These are phyloP conservation scores for Clohesyomyces aquaticus DNA, from an alignment of 495 filamentous ascomycete species.

Conservation along the genomic window DNA sequence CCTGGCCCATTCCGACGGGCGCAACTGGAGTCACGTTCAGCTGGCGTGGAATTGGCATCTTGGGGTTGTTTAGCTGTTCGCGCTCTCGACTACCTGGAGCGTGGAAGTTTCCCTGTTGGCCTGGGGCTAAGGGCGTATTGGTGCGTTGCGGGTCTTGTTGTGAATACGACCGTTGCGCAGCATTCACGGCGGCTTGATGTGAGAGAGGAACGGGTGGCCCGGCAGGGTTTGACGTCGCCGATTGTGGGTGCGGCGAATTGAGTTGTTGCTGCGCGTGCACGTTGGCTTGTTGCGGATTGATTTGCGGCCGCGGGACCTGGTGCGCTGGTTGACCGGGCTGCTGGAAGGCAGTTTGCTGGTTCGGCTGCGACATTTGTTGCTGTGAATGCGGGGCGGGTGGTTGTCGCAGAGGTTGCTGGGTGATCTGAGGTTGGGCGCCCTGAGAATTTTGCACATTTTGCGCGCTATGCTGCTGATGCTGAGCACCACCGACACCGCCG, in stretches of 20 bases:
- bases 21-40: constrained; percentile 70
- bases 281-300: constrained; percentile 39
- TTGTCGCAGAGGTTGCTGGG: constrained; percentile 22
- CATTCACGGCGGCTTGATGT: constrained; percentile 64
- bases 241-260: constrained; percentile 50
- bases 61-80: constrained; percentile 42
- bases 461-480: constrained; percentile 6
- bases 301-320: constrained; percentile 35
- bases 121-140: constrained; percentile 39
- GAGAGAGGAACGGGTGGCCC: constrained; percentile 62
- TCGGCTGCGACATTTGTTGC: constrained; percentile 12
- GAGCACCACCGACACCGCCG: constrained; percentile 9
- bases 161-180: constrained; percentile 63
- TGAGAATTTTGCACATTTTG: constrained; percentile 2
- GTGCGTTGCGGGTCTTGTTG: constrained; percentile 42
- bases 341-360: constrained; percentile 15
- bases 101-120: constrained; percentile 42
- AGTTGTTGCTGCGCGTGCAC: constrained; percentile 35
- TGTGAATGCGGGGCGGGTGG: constrained; percentile 28
- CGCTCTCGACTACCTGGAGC: constrained; percentile 42
- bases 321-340: constrained; percentile 26
- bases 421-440: neutral
- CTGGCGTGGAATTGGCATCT: constrained; percentile 69
- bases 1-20: constrained; percentile 69
- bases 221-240: constrained; percentile 44